Base-by-base conservation (phyloP, 495 filamentous ascomycete species). In the Penicillium soppii region DNA sequence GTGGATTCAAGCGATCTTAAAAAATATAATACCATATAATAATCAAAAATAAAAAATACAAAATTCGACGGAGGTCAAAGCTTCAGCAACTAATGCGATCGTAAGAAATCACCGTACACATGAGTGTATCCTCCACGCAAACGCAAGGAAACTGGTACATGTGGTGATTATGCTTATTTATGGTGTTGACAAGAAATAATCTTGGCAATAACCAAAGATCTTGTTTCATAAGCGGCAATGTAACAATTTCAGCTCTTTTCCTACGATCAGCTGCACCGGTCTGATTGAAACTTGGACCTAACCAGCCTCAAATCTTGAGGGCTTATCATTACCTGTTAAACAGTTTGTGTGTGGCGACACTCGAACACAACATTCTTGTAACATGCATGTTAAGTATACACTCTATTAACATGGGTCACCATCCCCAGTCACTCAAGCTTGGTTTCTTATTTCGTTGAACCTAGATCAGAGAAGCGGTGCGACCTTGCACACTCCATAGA, bases 401-500 rank as follows among this genome's bases (percentile, higher is more conserved):
- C 41, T 15, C 25, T 20, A 30, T 43, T n/a, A n/a, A n/a, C n/a
- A n/a, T n/a, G n/a, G 1, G 19, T 19, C 37, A 26, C 29, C 15
- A 32, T 40, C 27, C 9, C 9, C 12, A 10, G 26, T 30, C 23
- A 21, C 43, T 16, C 22, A 26, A 26, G n/a, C 39, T 13, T 35
- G 33, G 13, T 36, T 46, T 45, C 19, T 42, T 32, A 32, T 45
- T 33, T 17, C n/a, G n/a, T 32, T 22, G 7, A 46, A 36, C 43
- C 19, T 35, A 36, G 20, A 36, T 16, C 7, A 17, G 35, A 5
- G 20, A n/a, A 46, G 43, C 36, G 4, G 60, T 63, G 50, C 53
- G 39, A 63, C 60, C 29, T 37, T 20, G 19, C 17, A 22, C 17
- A 44, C 52, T 50, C 60, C 53, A 42, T 37, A 48, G 26, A 63